Base-by-base conservation (phyloP, 2,329 filamentous ascomycete species). In the Fusarium nygamai region DNA sequence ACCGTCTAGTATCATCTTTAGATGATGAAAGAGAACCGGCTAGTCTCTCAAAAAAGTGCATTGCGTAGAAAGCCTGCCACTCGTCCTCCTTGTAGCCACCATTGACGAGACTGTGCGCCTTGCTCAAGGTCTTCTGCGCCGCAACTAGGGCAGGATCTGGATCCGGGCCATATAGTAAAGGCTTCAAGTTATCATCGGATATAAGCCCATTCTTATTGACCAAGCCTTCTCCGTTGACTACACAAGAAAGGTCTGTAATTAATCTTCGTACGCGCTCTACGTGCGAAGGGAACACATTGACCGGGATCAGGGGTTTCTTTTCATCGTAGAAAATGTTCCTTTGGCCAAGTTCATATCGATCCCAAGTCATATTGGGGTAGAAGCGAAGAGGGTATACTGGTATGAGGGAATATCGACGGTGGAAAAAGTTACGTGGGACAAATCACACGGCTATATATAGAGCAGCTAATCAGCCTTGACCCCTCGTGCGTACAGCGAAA, bases 191-290 rank as follows among this genome's bases (percentile, higher is more conserved):
- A 29, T 47, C 44, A 29, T 47, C 24, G 6, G 44, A 14, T 10
- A 47, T 29, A 47, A 29, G 9, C 6, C 2, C 29, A 19, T 20
- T n/a, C 13, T 43, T 44, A 22, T 47, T 47, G 24, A 47, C 9
- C 44, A 29, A 29, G 13, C 6, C 44, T 47, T 22, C 44, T 9
- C 44, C 53, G 20, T 46, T 19, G 33, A 56, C 51, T 11, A 61
- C 36, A 38, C 69, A 74, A 3, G 69, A 70, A 20, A 73, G 64
- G 33, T 72, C 71, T 10, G 71, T 63, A 27, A 73, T 63, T 6
- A 54, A 68, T n/a, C 47, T 60, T 24, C 68, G 65, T 24, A 75
- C n/a, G 14, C 36, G 16, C n/a, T 75, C 68, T 12, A 68, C 68
- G 34, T 75, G 73, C 16, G 59, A 47, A 59, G 72, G 71, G 24